Evolutionary conservation across 2,329 filamentous ascomycete genomes (phyloP).

Genomic region (Scortechinia acanthostroma): DNA sequence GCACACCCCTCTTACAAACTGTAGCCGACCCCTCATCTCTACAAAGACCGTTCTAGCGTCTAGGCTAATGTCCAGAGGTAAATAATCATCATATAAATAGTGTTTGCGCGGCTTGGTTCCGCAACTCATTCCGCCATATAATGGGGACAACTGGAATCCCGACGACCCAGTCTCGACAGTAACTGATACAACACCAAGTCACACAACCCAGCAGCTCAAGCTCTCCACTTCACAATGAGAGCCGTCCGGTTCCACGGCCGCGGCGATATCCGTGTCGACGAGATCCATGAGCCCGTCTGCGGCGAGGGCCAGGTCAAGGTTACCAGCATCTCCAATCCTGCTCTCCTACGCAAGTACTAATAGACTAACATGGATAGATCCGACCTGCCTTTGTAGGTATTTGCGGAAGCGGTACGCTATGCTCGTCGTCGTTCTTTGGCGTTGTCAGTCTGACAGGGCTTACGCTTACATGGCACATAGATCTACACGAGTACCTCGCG

Average conservation of each 20-base stretch:
- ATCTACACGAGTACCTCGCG: conserved; percentile 42
- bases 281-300: conserved; percentile 35
- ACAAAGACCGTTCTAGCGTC: too few relatives aligned
- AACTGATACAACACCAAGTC: too few relatives aligned
- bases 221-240: too few relatives aligned
- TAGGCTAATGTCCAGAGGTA: too few relatives aligned
- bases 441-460: background rate
- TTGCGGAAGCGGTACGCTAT: conserved; percentile 27
- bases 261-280: conserved; percentile 43
- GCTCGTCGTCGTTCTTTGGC: conserved; percentile 6
- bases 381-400: conserved; percentile 40
- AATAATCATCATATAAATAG: too few relatives aligned
- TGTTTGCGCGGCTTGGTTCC: too few relatives aligned
- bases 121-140: too few relatives aligned
- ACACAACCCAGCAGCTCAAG: too few relatives aligned
- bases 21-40: too few relatives aligned
- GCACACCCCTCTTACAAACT: too few relatives aligned
- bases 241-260: conserved; percentile 46
- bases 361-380: conserved; percentile 21
- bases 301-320: conserved; percentile 36
- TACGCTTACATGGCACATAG: conserved; percentile 12
- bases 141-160: too few relatives aligned
- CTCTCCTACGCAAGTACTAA: background rate
- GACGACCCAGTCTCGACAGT: too few relatives aligned
- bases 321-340: background rate